Conservation (phyloP, 306 rosid species). For the Medicago lupulina region DNA sequence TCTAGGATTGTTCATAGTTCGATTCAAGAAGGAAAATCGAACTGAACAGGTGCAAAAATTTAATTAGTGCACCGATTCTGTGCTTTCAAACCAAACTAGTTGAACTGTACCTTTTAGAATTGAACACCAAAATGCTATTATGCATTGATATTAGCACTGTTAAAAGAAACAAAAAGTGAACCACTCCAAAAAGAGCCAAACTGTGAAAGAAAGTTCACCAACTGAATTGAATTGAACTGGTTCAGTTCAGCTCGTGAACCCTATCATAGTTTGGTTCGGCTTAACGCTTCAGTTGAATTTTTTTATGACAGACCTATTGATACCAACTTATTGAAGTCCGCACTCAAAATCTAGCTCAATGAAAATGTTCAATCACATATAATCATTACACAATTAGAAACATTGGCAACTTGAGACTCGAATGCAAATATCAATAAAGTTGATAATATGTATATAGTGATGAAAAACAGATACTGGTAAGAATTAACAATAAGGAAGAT, state of each 20-base stretch:
- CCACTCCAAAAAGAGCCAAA: neutral
- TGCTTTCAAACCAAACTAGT: neutral
- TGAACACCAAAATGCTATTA: neutral
- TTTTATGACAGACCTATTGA: neutral
- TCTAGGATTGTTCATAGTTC: neutral
- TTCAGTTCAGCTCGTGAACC: neutral
- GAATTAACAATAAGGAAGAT: conserved; percentile 8
- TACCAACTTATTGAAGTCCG: neutral
- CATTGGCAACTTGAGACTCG: neutral
- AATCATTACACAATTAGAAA: neutral
- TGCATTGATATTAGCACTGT: neutral
- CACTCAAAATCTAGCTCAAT: neutral
- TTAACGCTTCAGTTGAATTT: neutral
- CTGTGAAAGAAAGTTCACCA: neutral
- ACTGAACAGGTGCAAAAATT: neutral
- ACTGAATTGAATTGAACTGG: neutral
- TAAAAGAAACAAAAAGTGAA: too few relatives aligned
- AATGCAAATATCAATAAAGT: neutral
- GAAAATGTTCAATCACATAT: neutral
- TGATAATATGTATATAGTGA: neutral
- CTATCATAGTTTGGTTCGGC: neutral
- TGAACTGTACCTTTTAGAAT: neutral
- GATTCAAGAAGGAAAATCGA: neutral
- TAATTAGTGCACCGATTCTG: neutral
- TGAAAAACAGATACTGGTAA: conserved; percentile 11